Evolutionary conservation across 345 rosid species (phyloP), one percentile per base, ranked within the genome.

Genomic region (Brassica incana): DNA sequence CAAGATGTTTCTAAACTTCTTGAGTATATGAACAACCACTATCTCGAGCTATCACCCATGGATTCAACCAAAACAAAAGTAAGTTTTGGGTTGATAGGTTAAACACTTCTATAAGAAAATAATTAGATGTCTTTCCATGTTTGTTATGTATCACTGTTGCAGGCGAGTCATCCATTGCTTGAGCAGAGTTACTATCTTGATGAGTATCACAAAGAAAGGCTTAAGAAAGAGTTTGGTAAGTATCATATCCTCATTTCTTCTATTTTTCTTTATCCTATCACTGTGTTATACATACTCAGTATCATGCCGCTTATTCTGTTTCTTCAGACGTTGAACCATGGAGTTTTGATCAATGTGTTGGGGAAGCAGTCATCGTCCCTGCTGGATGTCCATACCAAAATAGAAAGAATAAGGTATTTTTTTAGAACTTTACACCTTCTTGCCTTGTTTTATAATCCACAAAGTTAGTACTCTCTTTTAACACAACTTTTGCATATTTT

Each of bases 321-420:
- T 69, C 61, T 73, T 66, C 73, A 95, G 99, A 90, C 58, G 79
- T 95, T 65, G 99, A 91, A 77, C 99, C 99, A 18, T 93, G 99
- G 97, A 87, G 88, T 84, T 91, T 95, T 82, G 82, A 91, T 85
- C 99, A 93, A 77, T 91, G 89, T 81, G 88, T 93, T 30, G 99
- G 97, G 68, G 99, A 95, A 86, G 99, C 97, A 76, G 91, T 95
- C 75, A 80, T 91, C 62, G 80, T 95, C 76, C 98, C 99, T 67
- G 87, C 96, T 23, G 99, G 99, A 83, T 93, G 97, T 77, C 97
- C 98, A 3, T 95, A 90, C 80, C 99, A 95, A 85, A 85, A 86
- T 65, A 90, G 84, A 88, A 93, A 90, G 80, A 83, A 86, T 33
- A 95, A 89, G 98, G 97, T 95, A 84, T 3, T 14, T 32, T 59